A percentile compares a stretch with the other conserved stretches of the same genome.
Evolutionary conservation across 306 rosid genomes (phyloP).

Genomic region (Senna siamea): DNA sequence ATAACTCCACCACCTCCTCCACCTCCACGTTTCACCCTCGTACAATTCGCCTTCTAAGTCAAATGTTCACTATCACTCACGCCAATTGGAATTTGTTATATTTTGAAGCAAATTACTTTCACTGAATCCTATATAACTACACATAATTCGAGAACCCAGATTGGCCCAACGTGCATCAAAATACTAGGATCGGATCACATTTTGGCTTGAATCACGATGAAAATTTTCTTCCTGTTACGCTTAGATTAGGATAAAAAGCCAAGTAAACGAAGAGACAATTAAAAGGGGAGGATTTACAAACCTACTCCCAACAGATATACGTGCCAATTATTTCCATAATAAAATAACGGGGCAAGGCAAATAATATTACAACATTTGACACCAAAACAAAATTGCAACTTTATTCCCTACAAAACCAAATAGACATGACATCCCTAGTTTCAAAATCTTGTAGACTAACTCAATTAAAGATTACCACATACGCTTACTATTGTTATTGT

Average conservation of each 20-base stretch:
- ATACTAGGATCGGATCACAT: neutral
- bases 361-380: constrained; percentile 8
- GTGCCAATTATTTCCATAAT: constrained; percentile 21
- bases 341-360: constrained; percentile 14
- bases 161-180: neutral
- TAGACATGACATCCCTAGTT: constrained; percentile 27
- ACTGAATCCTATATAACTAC: too few relatives aligned
- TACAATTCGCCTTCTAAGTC: too few relatives aligned
- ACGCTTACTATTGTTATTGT: constrained; percentile 32
- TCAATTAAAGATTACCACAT: constrained; percentile 7
- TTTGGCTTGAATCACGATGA: neutral
- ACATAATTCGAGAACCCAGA: neutral
- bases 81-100: too few relatives aligned
- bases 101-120: neutral
- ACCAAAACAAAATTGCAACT: constrained; percentile 32
- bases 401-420: constrained; percentile 43
- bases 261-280: neutral
- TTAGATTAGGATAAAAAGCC: neutral
- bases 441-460: neutral
- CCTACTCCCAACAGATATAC: neutral
- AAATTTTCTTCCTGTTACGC: neutral
- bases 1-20: too few relatives aligned
- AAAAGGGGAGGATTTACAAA: neutral
- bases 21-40: too few relatives aligned
- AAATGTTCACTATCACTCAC: too few relatives aligned